Percentiles rank a stretch among this genome's conserved stretches.
These are phyloP conservation scores for Neurospora pannonica DNA, from an alignment of 495 filamentous ascomycete species.

Conservation along the genomic window DNA sequence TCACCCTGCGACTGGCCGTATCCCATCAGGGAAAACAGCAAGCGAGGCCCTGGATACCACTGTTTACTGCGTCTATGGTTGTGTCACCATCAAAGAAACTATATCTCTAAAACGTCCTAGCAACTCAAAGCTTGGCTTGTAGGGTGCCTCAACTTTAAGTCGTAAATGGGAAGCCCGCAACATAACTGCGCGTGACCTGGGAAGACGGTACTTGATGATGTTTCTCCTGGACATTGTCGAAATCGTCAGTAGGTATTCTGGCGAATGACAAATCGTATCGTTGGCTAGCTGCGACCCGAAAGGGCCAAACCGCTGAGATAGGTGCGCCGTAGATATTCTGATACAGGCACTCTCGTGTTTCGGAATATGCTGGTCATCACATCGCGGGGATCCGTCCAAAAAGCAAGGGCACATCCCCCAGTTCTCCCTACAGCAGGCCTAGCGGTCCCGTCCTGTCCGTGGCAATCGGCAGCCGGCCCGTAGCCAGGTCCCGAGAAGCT, in stretches of 20 bases:
- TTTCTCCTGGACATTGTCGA: not conserved
- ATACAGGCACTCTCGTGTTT: conserved; percentile 10
- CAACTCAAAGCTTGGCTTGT: not conserved
- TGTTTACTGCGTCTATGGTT: not conserved
- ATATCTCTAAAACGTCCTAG: not conserved
- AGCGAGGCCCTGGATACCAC: not conserved
- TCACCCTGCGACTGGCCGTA: not conserved
- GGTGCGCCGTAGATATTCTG: conserved; percentile 2
- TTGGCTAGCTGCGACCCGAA: not conserved
- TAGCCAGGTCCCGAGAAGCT: not conserved
- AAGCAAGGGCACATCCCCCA: not conserved
- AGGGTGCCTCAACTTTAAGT: not conserved
- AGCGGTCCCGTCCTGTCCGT: not conserved
- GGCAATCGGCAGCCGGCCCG: not conserved
- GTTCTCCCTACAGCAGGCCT: not conserved
- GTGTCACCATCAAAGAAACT: not conserved
- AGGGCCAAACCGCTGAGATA: not conserved
- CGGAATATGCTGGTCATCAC: conserved; percentile 7
- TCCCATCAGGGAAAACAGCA: not conserved
- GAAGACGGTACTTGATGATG: not conserved
- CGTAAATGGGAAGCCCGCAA: not conserved
- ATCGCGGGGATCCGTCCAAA: conserved; percentile 4
- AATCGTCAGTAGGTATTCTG: not conserved
- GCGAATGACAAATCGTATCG: conserved; percentile 1
- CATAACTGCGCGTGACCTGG: not conserved